Percentiles rank a stretch among this genome's conserved stretches.
Evolutionary conservation across 1,284 basidiomycete genomes (phyloP).

Genomic region (Tilletia walkeri): DNA sequence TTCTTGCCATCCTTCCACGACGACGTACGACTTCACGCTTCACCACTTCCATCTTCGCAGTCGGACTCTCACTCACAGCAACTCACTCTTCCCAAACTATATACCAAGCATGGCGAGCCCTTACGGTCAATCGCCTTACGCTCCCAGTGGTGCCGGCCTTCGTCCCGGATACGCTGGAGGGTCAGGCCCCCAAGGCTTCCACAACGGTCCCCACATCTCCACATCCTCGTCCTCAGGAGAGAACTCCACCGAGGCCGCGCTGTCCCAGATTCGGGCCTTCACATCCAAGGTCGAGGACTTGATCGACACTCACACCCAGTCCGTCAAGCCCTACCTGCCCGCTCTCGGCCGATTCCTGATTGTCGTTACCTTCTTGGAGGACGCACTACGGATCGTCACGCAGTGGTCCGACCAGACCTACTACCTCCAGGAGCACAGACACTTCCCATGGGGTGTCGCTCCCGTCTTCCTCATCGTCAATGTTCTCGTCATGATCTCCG

Average conservation of each 20-base stretch:
- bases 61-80: too few species aligned
- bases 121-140: conserved; percentile 43
- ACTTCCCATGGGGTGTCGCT: conserved; percentile 90
- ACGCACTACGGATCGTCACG: conserved; percentile 85
- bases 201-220: conserved; percentile 10
- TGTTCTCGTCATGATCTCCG: conserved; percentile 82
- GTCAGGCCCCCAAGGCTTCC: background rate
- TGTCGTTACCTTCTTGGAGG: conserved; percentile 96
- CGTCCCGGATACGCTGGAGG: background rate
- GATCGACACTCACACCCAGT: conserved; percentile 88
- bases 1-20: background rate
- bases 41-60: too few species aligned
- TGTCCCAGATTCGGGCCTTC: conserved; percentile 76
- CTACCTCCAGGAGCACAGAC: conserved; percentile 70
- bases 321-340: conserved; percentile 89
- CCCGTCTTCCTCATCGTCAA: conserved; percentile 90
- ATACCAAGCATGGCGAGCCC: conserved; percentile 17
- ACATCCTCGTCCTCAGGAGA: conserved; percentile 19
- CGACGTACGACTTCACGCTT: background rate
- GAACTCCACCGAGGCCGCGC: conserved; percentile 57
- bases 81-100: too few species aligned
- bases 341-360: conserved; percentile 94
- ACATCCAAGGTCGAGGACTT: conserved; percentile 79
- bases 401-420: conserved; percentile 90
- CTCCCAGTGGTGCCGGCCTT: conserved; percentile 17